phyloP scores from a whole-genome alignment of 176 grass and related monocot species.

The Canna indica region DNA sequence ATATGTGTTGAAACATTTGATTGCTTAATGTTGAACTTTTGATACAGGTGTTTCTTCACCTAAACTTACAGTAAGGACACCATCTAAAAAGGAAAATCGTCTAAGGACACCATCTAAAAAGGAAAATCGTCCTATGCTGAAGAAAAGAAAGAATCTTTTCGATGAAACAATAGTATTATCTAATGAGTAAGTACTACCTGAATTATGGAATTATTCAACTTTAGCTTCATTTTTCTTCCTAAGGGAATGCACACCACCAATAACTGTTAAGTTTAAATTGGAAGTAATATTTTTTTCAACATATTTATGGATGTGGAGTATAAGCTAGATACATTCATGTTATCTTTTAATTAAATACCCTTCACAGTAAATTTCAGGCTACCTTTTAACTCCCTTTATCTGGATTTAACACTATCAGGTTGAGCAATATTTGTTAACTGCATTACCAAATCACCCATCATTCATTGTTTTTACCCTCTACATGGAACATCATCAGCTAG shows the following conservation, averaged over 20 bases:
- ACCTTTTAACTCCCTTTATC: no score
- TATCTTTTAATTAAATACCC: no score
- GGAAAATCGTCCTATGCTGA: slow-evolving; percentile 17
- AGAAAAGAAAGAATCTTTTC: slow-evolving; percentile 14
- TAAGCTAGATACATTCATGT: no score
- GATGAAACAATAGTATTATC: slow-evolving; percentile 35
- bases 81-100: slow-evolving; percentile 49
- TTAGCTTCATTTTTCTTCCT: neutral
- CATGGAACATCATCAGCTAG: no score
- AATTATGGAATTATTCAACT: neutral
- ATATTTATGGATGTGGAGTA: no score
- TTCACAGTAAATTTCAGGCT: no score
- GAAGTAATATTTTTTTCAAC: neutral
- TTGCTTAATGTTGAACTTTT: neutral
- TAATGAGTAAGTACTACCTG: slow-evolving; percentile 44
- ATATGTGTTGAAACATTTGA: neutral
- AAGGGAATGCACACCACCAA: neutral
- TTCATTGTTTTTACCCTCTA: no score
- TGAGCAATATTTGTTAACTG: no score
- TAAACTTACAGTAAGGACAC: slow-evolving; percentile 58
- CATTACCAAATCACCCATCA: no score
- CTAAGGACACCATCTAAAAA: slow-evolving; percentile 65
- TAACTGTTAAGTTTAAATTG: neutral
- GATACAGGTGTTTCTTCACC: slow-evolving; percentile 40
- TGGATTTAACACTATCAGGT: no score